Evolutionary conservation across 352 stramenopile genomes (phyloP).

Genomic region (Blastocystis sp.): DNA sequence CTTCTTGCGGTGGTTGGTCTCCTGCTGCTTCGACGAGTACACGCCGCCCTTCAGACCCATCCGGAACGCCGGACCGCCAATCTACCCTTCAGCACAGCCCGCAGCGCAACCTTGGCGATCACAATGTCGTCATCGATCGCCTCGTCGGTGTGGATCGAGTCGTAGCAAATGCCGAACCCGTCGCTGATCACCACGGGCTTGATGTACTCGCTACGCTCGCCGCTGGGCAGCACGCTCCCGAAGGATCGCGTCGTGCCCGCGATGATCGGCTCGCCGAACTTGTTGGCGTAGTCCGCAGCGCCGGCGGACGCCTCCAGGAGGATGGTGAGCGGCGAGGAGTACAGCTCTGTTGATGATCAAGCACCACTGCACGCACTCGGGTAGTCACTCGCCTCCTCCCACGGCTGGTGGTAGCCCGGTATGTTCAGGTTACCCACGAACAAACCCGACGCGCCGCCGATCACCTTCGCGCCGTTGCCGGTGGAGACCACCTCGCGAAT

Average conservation of each 20-base stretch:
- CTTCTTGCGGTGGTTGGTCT: constrained; percentile 71
- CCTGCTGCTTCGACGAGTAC: constrained; percentile 89
- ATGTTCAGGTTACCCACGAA: constrained; percentile 92
- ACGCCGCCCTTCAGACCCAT: constrained; percentile 97
- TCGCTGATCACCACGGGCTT: constrained; percentile 99
- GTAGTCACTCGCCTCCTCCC: constrained; percentile 83
- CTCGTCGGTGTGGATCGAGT: constrained; percentile 86
- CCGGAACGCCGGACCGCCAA: constrained; percentile 93
- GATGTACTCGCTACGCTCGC: constrained; percentile 95
- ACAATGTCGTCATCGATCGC: constrained; percentile 89
- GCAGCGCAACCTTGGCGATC: constrained; percentile 84
- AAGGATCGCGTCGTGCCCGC: constrained; percentile 94
- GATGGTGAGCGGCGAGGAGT: constrained; percentile 86
- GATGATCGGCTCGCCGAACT: constrained; percentile 99
- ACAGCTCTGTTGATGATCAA: constrained; percentile 27
- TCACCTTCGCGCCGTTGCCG: constrained; percentile 87
- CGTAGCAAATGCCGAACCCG: constrained; percentile 91
- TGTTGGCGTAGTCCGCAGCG: constrained; percentile 99
- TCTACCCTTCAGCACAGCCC: not conserved
- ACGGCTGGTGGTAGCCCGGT: constrained; percentile 89
- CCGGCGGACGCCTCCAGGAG: constrained; percentile 93
- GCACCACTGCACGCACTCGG: constrained; percentile 78
- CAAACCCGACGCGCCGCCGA: constrained; percentile 85
- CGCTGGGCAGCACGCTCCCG: constrained; percentile 87
- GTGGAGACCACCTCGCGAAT: constrained; percentile 97